Evolutionary conservation across 371 early-diverging fungal species (phyloP), one percentile per base, ranked within the genome.

Genomic region (Umbelopsis sp.): DNA sequence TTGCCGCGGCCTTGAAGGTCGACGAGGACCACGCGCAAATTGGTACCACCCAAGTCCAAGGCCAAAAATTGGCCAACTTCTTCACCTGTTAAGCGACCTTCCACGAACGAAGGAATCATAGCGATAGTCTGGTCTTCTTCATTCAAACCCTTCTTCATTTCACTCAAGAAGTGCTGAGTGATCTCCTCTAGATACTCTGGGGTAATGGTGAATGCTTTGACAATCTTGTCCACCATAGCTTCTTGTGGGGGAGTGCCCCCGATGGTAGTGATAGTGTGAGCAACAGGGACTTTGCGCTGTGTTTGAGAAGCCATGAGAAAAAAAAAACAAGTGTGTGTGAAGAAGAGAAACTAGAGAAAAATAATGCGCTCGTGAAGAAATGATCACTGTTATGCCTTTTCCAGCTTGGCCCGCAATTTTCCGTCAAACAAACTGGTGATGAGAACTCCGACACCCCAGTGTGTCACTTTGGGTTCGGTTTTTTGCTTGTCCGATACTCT

Each of bases 31-130:
- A 97, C 94, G 14, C 99, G 90, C 68, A 97, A 86, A 76, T 97
- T 95, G 67, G 97, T 94, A 44, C 98, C 99, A 65, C 97, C 99
- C 50, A 98, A 83, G 74, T 98, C 99, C 67, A 98, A 84, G 16
- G 97, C 96, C 51, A 98, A 84, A 76, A 86, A 96, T 37, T 89
- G 79, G 44, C 97, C 97, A 35, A 82, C 84, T 79, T 97, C 97
- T 72, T 65, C 70, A 80, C 84, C 84, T 65, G 84, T 79, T 52
- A 81, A 69, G 67, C 82, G 79, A 14, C 84, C 84, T 72, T 84
- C 84, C 44, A 92, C 91, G 72, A 81, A 91, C 0, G 93, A 91
- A 12, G 94, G 91, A 70, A 94, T 89, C 94, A 93, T 93, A 65
- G 91, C 87, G 16, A 95, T 25, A 18, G 87, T 88, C 32, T 85